Conservation (phyloP, 2,329 filamentous ascomycete genomes). For the Venturiaceae sp. region DNA sequence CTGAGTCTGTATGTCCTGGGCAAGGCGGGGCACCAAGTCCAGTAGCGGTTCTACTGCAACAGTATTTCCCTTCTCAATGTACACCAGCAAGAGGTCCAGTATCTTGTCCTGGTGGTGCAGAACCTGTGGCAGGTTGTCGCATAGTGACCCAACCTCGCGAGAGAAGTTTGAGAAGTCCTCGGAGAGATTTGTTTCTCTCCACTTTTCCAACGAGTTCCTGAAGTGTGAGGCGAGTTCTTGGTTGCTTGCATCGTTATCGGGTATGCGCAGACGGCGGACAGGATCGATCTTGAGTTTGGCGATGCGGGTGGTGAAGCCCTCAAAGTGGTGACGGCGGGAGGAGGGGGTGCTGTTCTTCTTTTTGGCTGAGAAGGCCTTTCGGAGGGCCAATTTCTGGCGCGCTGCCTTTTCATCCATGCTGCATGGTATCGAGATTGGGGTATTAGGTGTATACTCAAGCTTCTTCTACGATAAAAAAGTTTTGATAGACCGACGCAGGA, state of each 20-base stretch:
- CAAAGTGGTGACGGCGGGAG: constrained; percentile 78
- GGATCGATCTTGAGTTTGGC: constrained; percentile 90
- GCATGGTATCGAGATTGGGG: background rate
- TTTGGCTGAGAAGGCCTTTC: constrained; percentile 3
- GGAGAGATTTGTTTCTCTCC: constrained; percentile 85
- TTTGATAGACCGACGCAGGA: too few relatives aligned
- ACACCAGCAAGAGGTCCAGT: constrained; percentile 63
- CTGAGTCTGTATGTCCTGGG: constrained; percentile 77
- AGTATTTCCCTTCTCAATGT: constrained; percentile 68
- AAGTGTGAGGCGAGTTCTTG: constrained; percentile 79
- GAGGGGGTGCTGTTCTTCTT: constrained; percentile 47
- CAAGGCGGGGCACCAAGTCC: constrained; percentile 82
- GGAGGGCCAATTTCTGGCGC: constrained; percentile 5
- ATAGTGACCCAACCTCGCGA: constrained; percentile 63
- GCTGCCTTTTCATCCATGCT: constrained; percentile 4
- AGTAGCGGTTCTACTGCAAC: constrained; percentile 78
- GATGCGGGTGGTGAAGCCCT: constrained; percentile 84
- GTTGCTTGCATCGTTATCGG: constrained; percentile 70
- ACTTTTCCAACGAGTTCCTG: constrained; percentile 70
- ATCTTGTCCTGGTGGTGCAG: constrained; percentile 84
- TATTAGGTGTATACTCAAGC: background rate
- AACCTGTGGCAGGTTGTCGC: constrained; percentile 85
- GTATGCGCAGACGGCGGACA: constrained; percentile 77
- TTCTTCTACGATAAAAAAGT: too few relatives aligned
- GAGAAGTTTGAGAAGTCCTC: constrained; percentile 70